Base-by-base conservation (phyloP, 208 protist species). In the Entamoeba dispar region DNA sequence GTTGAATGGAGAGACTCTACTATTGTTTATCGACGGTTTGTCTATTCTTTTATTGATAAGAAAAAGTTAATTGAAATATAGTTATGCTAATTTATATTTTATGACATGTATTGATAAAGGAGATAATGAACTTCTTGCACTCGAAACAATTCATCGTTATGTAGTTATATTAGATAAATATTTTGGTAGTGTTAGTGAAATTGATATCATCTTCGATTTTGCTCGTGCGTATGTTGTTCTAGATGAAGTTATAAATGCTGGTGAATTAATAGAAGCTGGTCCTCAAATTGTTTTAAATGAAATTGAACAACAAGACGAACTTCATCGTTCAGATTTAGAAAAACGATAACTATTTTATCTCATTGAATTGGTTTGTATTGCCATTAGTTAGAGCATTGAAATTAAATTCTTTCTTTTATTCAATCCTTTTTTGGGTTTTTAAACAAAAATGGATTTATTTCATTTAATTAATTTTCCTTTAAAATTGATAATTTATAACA, bases 121-220 rank as follows among this genome's bases (percentile, higher is more conserved):
- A 12, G 94, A 94, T 31, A 95, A 95, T 91, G 94, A 95, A 69
- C 94, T 95, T 31, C 27, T 95, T n/a, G 90, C 49, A 17, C 47
- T 95, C 22, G 94, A 95, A 86, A 52, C 49, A 15, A 94, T 95
- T 49, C 94, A 95, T 43, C 38, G 38, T 51, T 95, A 90, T 92
- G 94, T 94, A 19, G 94, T 94, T 31, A 61, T 69, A 12, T 49
- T 95, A 31, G 94, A 95, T 57, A 50, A 57, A 49, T 95, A 95
- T 49, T 95, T 95, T 49, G 94, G 92, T 43, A 93, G 49, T 38
- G 94, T 95, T 4, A 93, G 94, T 38, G 94, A 95, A 91, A 47
- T 95, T n/a, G 94, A 95, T 92, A 49, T 95, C 6, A 95, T 95
- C 15, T 95, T 94, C 50, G 95, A 94, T 69, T 93, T 77, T 34